Evolutionary conservation across 108 stramenopile species (phyloP).

Genomic region (Nitzschia sp.): DNA sequence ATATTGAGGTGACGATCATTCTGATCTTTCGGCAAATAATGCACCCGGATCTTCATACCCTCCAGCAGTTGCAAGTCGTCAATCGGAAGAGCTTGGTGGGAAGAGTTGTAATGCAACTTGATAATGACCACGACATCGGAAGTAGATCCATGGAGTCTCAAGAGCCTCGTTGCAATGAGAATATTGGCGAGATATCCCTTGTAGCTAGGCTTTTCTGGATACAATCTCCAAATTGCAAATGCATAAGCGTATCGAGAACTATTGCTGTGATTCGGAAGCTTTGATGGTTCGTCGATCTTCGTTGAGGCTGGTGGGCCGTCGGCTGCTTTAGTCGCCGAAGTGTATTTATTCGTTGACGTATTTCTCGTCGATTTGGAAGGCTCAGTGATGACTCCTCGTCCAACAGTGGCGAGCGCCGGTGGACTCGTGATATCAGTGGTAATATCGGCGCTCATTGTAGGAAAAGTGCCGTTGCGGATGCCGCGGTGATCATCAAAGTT

Average conservation of each 20-base stretch:
- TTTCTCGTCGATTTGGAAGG: too few relatives aligned
- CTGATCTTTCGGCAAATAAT: conserved; percentile 7
- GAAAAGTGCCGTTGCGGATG: too few relatives aligned
- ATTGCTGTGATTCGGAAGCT: background rate
- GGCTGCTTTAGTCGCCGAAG: too few relatives aligned
- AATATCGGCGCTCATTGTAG: too few relatives aligned
- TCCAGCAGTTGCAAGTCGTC: conserved; percentile 18
- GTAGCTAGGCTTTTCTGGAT: conserved; percentile 31
- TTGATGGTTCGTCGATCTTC: background rate
- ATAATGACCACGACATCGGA: conserved; percentile 38
- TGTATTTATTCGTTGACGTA: too few relatives aligned
- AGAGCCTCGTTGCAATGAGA: conserved; percentile 18
- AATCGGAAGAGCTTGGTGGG: background rate
- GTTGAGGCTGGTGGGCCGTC: background rate
- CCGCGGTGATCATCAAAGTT: too few relatives aligned
- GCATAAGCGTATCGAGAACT: conserved; percentile 27
- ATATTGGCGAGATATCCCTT: conserved; percentile 36
- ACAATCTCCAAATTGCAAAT: conserved; percentile 31
- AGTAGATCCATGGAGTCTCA: conserved; percentile 23
- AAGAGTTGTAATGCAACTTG: conserved; percentile 20
- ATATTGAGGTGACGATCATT: conserved; percentile 26
- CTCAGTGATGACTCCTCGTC: too few relatives aligned
- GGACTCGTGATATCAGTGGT: too few relatives aligned
- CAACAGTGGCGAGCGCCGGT: too few relatives aligned
- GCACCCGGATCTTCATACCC: conserved; percentile 3